Conservation (phyloP, 192 early-diverging fungal species). For the Coemansia sp. region DNA sequence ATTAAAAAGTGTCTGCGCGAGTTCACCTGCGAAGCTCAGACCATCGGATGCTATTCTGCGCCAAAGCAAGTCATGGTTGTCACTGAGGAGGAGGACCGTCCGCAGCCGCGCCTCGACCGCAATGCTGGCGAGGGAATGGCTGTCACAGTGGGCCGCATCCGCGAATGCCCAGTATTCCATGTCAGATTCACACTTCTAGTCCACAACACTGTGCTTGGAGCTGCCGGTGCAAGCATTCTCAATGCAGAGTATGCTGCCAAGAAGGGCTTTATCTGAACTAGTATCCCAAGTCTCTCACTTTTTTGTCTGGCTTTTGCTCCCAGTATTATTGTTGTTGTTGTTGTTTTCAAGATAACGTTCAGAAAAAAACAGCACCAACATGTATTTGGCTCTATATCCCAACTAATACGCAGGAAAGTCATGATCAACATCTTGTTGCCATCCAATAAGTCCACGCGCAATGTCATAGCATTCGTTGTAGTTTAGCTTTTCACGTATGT, state of each 20-base stretch:
- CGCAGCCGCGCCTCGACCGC: conserved; percentile 93
- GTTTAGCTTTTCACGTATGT: conserved; percentile 66
- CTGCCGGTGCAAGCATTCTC: conserved; percentile 90
- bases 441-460: conserved; percentile 75
- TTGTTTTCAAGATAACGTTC: neutral
- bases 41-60: conserved; percentile 74
- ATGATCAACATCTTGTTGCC: conserved; percentile 74
- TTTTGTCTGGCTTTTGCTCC: neutral
- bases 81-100: conserved; percentile 74
- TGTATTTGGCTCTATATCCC: conserved; percentile 6
- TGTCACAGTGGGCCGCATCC: conserved; percentile 90
- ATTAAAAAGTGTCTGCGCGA: conserved; percentile 68
- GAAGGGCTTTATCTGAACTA: conserved; percentile 59
- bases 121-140: conserved; percentile 81
- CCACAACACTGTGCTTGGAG: conserved; percentile 97
- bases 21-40: conserved; percentile 83
- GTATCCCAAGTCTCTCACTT: no score
- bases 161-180: conserved; percentile 84
- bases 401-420: conserved; percentile 80
- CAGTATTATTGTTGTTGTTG: neutral
- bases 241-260: conserved; percentile 93
- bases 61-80: conserved; percentile 78
- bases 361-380: neutral
- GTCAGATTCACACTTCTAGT: conserved; percentile 87
- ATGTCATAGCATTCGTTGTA: conserved; percentile 73